A percentile compares a stretch with the other conserved stretches of the same genome.
Conservation (phyloP, 2,329 filamentous ascomycete genomes). For the Apiospora phragmitis region DNA sequence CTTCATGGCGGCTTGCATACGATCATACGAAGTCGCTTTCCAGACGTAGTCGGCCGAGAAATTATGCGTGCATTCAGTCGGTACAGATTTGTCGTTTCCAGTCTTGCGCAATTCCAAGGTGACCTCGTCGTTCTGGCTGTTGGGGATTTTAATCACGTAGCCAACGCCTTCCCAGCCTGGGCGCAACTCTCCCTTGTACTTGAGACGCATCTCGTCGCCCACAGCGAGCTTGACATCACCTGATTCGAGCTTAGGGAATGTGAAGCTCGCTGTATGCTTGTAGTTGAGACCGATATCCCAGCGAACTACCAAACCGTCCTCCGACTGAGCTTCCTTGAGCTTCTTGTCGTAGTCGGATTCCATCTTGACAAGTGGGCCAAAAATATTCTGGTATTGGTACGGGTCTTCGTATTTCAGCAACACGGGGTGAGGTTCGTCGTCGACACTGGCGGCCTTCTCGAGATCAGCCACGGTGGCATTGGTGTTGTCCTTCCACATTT, state of each 20-base stretch:
- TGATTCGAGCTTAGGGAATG: conserved; percentile 93
- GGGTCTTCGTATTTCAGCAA: conserved; percentile 94
- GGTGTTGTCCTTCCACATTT: conserved; percentile 97
- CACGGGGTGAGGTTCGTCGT: conserved; percentile 93
- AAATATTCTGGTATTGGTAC: conserved; percentile 98
- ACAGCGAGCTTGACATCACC: conserved; percentile 98
- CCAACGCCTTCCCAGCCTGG: conserved; percentile 95
- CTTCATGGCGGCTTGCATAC: conserved; percentile 99
- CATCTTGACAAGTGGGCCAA: conserved; percentile 96
- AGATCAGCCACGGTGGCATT: conserved; percentile 86
- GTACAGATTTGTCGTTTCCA: conserved; percentile 93
- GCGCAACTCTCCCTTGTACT: conserved; percentile 92
- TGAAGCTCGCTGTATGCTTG: conserved; percentile 94
- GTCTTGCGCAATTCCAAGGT: conserved; percentile 92
- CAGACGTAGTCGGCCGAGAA: conserved; percentile 99
- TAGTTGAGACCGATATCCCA: conserved; percentile 97
- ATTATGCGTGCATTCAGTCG: conserved; percentile 94
- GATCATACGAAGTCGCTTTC: conserved; percentile 99
- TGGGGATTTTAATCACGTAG: conserved; percentile 98
- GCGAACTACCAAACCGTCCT: conserved; percentile 89
- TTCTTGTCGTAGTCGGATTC: conserved; percentile 99
- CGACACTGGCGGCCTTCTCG: conserved; percentile 86
- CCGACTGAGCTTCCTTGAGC: conserved; percentile 95
- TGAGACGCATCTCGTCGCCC: conserved; percentile 96
- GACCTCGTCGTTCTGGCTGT: conserved; percentile 98